phyloP scores from a whole-genome alignment of 257 asterid genomes.

The Solanum neorickii region DNA sequence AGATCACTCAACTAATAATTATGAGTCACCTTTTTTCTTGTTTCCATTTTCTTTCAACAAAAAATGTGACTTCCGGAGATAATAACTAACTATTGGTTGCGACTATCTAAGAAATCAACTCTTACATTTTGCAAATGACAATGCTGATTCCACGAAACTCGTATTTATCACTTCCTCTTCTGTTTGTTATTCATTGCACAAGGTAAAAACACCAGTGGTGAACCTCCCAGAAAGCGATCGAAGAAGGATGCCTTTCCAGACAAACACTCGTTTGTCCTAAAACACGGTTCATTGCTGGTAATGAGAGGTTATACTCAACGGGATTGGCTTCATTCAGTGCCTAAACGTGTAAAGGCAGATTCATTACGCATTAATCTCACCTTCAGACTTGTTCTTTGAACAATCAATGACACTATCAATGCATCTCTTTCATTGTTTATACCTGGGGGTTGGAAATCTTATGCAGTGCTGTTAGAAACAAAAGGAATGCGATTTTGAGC shows the following conservation, averaged over 20 bases:
- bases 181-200: background rate
- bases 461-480: background rate
- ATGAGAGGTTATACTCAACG: slow-evolving; percentile 87
- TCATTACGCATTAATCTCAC: slow-evolving; percentile 73
- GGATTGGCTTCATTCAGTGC: slow-evolving; percentile 93
- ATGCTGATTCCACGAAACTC: background rate
- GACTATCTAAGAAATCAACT: background rate
- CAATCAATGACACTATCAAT: background rate
- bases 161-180: background rate
- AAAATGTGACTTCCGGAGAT: background rate
- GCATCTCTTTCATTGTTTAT: background rate
- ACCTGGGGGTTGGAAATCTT: background rate
- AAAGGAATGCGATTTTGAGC: background rate
- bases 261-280: slow-evolving; percentile 46
- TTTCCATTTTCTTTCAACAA: background rate
- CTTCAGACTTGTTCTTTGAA: slow-evolving; percentile 52
- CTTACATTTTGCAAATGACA: background rate
- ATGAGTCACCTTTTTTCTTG: background rate
- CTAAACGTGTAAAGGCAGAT: slow-evolving; percentile 74
- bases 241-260: slow-evolving; percentile 29
- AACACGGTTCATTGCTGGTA: slow-evolving; percentile 83
- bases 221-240: slow-evolving; percentile 43
- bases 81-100: background rate
- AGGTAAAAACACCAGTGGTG: slow-evolving; percentile 28
- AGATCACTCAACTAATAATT: background rate